Base-by-base conservation (phyloP, 345 rosid genomes). In the Melaleuca alternifolia region DNA sequence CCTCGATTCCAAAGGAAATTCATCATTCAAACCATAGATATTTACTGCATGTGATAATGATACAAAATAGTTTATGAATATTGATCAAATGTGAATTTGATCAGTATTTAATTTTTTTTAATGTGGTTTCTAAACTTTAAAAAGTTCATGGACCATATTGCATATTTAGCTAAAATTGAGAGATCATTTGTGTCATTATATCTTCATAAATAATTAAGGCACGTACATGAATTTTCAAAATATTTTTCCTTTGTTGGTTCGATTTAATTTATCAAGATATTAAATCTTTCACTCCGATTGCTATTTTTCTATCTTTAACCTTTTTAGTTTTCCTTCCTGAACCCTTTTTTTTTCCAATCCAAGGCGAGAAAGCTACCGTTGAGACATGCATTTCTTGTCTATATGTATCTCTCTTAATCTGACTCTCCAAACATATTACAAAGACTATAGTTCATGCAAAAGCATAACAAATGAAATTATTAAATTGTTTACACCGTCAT, bases 311-410 rank as follows among this genome's bases (percentile, higher is more conserved):
- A 30, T 62, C 11, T 30, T 0, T 41, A 41, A 30, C 30, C 23
- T 30, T 30, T 65, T 10, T 1, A 65, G 33, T 30, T 16, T 62
- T 2, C 44, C 21, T 62, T 1, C 7, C 76, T 12, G n/a, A 15
- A 30, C 5, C 41, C 41, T 4, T 15, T 30, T 20, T 2, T 6
- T 62, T 62, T 30, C 1, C 21, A 62, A 62, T 62, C 13, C 3
- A 0, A 30, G 76, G 21, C 0, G 0, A 28, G 20, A 28, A 61
- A 28, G 2, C 28, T 1, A 14, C 5, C 7, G 13, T 6, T 0
- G 0, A 62, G 23, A 57, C 0, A 11, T 14, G 2, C 33, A 26
- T 26, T 26, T 1, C 0, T 0, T 28, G 26, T 41, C n/a, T 53
- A 20, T 7, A 1, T 30, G 16, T 14, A 14, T 1, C 33, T 28